A percentile compares a stretch with the other conserved stretches of the same genome.
Evolutionary conservation across 1,284 basidiomycete species (phyloP).

Genomic region (Ceratobasidium theobromae): DNA sequence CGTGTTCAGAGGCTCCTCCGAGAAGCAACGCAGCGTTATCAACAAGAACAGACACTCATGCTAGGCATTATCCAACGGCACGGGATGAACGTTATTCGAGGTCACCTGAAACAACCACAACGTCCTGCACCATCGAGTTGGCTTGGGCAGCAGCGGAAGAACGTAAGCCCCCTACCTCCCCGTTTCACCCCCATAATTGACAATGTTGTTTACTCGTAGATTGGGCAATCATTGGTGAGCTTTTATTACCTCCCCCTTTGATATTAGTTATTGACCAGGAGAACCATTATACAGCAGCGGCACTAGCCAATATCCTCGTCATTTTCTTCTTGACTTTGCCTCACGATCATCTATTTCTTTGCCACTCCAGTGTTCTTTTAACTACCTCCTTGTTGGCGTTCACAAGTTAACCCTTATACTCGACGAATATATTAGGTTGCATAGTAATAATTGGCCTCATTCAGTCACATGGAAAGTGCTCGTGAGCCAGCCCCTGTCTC

Average conservation of each 20-base stretch:
- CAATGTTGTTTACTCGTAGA: background rate
- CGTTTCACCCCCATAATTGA: background rate
- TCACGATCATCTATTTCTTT: conserved; percentile 21
- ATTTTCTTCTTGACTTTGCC: conserved; percentile 11
- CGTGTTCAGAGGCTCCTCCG: conserved; percentile 23
- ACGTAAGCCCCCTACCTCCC: background rate
- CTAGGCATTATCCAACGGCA: conserved; percentile 41
- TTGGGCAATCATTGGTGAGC: conserved; percentile 29
- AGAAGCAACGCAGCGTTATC: conserved; percentile 39
- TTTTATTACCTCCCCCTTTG: background rate
- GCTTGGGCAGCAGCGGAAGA: conserved; percentile 41
- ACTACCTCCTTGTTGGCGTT: conserved; percentile 10
- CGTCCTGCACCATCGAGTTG: conserved; percentile 36
- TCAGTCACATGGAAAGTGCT: background rate
- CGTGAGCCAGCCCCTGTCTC: too few species aligned
- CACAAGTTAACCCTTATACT: conserved; percentile 12
- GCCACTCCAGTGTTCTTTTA: conserved; percentile 19
- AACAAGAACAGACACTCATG: conserved; percentile 41
- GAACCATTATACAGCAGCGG: conserved; percentile 9
- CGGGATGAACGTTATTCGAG: conserved; percentile 36
- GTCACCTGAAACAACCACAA: conserved; percentile 37
- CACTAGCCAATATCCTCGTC: conserved; percentile 13
- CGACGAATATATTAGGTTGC: background rate
- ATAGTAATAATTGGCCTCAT: background rate
- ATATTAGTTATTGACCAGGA: background rate